These are phyloP conservation scores for Microdochium bolleyi DNA, from an alignment of 2,329 filamentous ascomycete species.

Conservation along the genomic window DNA sequence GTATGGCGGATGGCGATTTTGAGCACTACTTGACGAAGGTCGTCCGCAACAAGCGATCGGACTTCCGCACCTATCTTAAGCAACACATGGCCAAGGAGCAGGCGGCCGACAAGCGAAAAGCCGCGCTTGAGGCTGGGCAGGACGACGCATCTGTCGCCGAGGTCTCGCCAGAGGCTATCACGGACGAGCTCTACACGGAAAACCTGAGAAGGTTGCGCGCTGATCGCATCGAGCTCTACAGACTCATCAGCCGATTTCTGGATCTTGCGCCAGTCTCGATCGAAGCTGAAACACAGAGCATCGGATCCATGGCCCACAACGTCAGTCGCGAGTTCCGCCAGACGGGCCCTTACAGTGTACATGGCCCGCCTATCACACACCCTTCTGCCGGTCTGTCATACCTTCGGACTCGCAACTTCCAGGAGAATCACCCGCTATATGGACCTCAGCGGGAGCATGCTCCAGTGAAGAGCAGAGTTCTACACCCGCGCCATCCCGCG, in stretches of 20 bases:
- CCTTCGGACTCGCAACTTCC: slow-evolving; percentile 43
- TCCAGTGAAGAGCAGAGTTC: slow-evolving; percentile 41
- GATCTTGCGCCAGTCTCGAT: slow-evolving; percentile 46
- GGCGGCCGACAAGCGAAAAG: slow-evolving; percentile 20
- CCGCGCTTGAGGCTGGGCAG: slow-evolving; percentile 28
- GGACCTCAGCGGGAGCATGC: slow-evolving; percentile 45
- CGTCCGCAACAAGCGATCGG: slow-evolving; percentile 42
- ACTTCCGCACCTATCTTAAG: slow-evolving; percentile 48
- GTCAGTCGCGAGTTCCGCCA: slow-evolving; percentile 13
- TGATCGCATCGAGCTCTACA: slow-evolving; percentile 42
- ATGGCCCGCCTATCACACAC: slow-evolving; percentile 52
- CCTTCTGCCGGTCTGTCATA: slow-evolving; percentile 57
- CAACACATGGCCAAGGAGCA: slow-evolving; percentile 37
- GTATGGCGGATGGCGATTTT: slow-evolving; percentile 54
- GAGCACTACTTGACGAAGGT: slow-evolving; percentile 43
- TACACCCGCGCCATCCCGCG: slow-evolving; percentile 29
- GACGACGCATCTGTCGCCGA: slow-evolving; percentile 15
- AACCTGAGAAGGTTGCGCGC: slow-evolving; percentile 45
- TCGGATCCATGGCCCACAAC: slow-evolving; percentile 11
- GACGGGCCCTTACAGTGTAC: slow-evolving; percentile 37
- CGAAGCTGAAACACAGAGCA: slow-evolving; percentile 18
- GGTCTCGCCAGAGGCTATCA: slow-evolving; percentile 29
- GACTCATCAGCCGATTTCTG: slow-evolving; percentile 50
- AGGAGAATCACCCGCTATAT: slow-evolving; percentile 54
- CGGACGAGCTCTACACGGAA: slow-evolving; percentile 40